Percentiles rank a stretch among this genome's conserved stretches.
These are phyloP conservation scores for Stylonectria norvegica DNA, from an alignment of 2,329 filamentous ascomycete genomes.

Conservation along the genomic window DNA sequence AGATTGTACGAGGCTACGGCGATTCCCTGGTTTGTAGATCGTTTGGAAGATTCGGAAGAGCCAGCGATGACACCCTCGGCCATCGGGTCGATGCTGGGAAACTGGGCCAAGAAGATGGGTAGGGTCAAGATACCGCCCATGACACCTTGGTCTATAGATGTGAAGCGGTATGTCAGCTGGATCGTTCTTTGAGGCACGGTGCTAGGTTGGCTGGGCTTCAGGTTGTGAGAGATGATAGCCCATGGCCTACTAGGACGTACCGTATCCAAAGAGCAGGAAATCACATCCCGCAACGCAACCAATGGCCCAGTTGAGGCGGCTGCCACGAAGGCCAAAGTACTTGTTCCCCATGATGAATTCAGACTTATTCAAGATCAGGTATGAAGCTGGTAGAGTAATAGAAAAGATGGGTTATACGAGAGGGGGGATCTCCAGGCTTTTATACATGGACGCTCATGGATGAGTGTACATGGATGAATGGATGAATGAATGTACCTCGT, in stretches of 20 bases:
- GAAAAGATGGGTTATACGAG: too few species aligned
- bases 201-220: conserved; percentile 14
- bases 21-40: conserved; percentile 53
- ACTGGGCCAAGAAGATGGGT: conserved; percentile 54
- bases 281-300: conserved; percentile 69
- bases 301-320: conserved; percentile 64
- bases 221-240: too few species aligned
- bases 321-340: conserved; percentile 65
- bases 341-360: conserved; percentile 34
- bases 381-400: too few species aligned
- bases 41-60: conserved; percentile 33
- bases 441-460: too few species aligned
- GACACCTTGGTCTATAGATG: conserved; percentile 68
- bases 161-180: not conserved
- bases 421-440: too few species aligned
- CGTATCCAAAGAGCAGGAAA: conserved; percentile 61
- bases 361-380: too few species aligned
- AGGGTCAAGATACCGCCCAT: conserved; percentile 74
- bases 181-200: not conserved
- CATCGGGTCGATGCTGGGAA: conserved; percentile 49
- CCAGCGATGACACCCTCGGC: conserved; percentile 32
- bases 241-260: conserved; percentile 34
- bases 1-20: conserved; percentile 55
- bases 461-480: too few species aligned
- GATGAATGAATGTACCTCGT: too few species aligned